A percentile compares a stretch with the other conserved stretches of the same genome.
Evolutionary conservation across 1,139 yeast genomes (phyloP).

Genomic region (Casaregolazyma suthepensis): DNA sequence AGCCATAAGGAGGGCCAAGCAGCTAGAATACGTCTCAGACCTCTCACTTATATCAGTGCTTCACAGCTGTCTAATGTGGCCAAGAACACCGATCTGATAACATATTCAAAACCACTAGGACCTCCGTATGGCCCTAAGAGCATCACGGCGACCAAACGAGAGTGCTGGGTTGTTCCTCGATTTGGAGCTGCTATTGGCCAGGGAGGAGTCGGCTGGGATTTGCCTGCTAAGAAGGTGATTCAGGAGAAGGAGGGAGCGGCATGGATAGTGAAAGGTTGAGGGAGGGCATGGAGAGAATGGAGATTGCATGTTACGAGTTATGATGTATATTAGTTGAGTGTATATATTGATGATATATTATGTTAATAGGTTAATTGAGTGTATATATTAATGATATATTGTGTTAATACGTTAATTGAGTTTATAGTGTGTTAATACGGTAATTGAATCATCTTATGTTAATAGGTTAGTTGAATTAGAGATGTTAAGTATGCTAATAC

Average conservation of each 20-base stretch:
- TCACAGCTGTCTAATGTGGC: conserved; percentile 74
- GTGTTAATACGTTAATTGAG: too few relatives aligned
- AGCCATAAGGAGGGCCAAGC: conserved; percentile 37
- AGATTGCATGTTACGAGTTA: neutral
- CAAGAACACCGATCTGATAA: conserved; percentile 60
- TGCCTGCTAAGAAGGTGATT: conserved; percentile 73
- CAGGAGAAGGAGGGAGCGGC: conserved; percentile 49
- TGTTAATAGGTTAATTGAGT: too few relatives aligned
- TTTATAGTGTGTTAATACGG: too few relatives aligned
- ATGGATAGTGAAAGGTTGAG: conserved; percentile 26
- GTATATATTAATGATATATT: too few relatives aligned
- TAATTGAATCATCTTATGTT: too few relatives aligned
- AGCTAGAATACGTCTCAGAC: conserved; percentile 49
- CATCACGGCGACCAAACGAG: conserved; percentile 53
- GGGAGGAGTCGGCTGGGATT: conserved; percentile 89
- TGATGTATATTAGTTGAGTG: conserved; percentile 1
- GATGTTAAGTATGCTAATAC: too few relatives aligned
- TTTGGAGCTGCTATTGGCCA: conserved; percentile 80
- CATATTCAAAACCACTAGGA: conserved; percentile 87
- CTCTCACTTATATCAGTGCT: conserved; percentile 70
- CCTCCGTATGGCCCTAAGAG: conserved; percentile 81
- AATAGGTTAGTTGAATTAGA: too few relatives aligned
- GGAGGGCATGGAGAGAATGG: too few relatives aligned
- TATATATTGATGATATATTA: too few relatives aligned
- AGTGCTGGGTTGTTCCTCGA: conserved; percentile 86